Evolutionary conservation across 2,329 filamentous ascomycete species (phyloP).

Genomic region (Acephala macrosclerotiorum): DNA sequence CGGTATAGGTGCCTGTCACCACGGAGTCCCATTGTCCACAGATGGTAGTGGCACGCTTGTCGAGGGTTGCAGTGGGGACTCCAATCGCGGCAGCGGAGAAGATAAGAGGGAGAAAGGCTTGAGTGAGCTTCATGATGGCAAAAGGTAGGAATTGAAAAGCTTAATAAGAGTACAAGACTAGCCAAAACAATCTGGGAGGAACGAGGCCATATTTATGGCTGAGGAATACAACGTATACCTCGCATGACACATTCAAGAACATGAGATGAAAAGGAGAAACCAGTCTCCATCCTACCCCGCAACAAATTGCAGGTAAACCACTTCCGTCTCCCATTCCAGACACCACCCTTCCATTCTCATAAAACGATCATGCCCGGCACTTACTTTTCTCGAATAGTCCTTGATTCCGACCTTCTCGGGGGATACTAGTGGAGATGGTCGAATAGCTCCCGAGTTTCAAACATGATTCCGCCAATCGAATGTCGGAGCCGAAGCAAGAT

Average conservation of each 20-base stretch:
- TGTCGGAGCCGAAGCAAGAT: background rate
- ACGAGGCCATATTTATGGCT: background rate
- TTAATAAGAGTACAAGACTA: background rate
- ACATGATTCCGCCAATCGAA: conserved; percentile 2
- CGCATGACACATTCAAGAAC: background rate
- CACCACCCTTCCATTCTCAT: background rate
- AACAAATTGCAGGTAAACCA: background rate
- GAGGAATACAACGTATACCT: background rate
- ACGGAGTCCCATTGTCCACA: conserved; percentile 39
- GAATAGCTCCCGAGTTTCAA: background rate
- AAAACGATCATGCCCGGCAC: background rate
- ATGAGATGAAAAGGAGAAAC: conserved; percentile 8
- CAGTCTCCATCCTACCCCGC: conserved; percentile 1
- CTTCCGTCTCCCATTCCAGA: background rate
- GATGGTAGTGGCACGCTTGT: conserved; percentile 45
- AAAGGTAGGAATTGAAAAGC: background rate
- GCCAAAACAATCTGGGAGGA: background rate
- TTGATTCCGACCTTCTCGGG: background rate
- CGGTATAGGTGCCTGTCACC: conserved; percentile 44
- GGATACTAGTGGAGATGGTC: background rate
- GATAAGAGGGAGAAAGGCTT: background rate
- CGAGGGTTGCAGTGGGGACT: conserved; percentile 31
- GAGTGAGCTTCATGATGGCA: conserved; percentile 8
- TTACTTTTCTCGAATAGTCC: background rate
- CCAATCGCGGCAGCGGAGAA: background rate